phyloP scores from a whole-genome alignment of 2,329 filamentous ascomycete species.

The Fusarium tricinctum region DNA sequence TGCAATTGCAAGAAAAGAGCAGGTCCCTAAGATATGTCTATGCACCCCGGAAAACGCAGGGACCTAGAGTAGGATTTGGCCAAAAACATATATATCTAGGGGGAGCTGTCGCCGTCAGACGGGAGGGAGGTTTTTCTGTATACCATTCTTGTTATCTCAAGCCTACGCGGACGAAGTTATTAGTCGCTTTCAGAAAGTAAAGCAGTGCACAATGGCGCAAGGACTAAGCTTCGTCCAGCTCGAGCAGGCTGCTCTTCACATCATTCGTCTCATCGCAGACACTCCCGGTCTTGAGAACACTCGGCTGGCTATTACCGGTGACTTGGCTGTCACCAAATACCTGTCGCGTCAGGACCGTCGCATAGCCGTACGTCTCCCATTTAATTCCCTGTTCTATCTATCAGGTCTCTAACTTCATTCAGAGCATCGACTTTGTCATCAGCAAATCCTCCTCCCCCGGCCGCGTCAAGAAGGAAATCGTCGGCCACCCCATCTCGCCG shows the following conservation, averaged over 20 bases:
- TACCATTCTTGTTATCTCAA: constrained; percentile 3
- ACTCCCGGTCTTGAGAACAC: constrained; percentile 50
- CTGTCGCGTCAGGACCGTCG: constrained; percentile 37
- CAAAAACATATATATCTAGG: constrained; percentile 27
- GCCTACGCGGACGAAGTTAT: constrained; percentile 33
- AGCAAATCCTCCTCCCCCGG: constrained; percentile 52
- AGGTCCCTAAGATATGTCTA: neutral
- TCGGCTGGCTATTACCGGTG: constrained; percentile 48
- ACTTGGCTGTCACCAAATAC: constrained; percentile 49
- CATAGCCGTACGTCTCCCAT: constrained; percentile 31
- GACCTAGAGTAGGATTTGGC: neutral
- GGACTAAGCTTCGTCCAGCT: constrained; percentile 54
- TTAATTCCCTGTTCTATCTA: rapidly evolving
- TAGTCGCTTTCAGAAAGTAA: constrained; percentile 39
- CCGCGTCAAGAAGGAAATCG: constrained; percentile 49
- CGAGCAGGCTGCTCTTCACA: constrained; percentile 85
- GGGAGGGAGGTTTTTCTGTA: neutral
- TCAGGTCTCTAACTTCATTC: constrained; percentile 4
- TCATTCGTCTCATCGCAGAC: constrained; percentile 84
- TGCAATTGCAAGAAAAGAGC: neutral
- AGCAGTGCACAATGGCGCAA: constrained; percentile 43
- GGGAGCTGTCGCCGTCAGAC: neutral
- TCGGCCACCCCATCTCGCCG: constrained; percentile 50
- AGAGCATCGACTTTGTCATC: constrained; percentile 52
- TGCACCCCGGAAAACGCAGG: constrained; percentile 27